Evolutionary conservation across 192 early-diverging fungal species (phyloP).

Genomic region (Dimargaris xerosporica): DNA sequence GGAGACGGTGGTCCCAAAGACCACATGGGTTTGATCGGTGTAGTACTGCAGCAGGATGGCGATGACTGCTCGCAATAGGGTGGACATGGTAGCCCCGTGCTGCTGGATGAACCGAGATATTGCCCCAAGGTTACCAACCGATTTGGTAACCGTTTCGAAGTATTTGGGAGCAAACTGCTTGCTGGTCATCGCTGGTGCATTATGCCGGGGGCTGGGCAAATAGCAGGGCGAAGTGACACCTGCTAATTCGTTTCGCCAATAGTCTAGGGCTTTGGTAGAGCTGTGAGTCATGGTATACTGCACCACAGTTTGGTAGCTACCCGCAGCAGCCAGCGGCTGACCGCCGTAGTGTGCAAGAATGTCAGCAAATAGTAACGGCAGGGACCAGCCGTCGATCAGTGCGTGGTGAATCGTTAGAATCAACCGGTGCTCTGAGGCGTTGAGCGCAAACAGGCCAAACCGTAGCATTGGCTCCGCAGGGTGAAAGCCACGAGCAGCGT

Average conservation of each 20-base stretch:
- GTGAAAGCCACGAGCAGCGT: too few species aligned
- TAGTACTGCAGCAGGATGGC: neutral
- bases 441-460: too few species aligned
- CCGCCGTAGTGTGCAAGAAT: too few species aligned
- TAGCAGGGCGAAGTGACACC: too few species aligned
- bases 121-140: neutral
- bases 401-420: conserved; percentile 5
- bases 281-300: too few species aligned
- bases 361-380: too few species aligned
- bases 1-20: conserved; percentile 4
- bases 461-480: too few species aligned
- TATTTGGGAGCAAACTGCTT: neutral
- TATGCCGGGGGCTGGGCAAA: too few species aligned
- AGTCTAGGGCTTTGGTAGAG: too few species aligned
- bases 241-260: neutral
- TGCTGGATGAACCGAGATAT: neutral
- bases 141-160: neutral
- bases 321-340: too few species aligned
- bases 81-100: neutral
- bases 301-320: too few species aligned
- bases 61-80: neutral
- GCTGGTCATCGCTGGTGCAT: neutral
- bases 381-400: conserved; percentile 8
- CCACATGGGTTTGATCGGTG: neutral
- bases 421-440: too few species aligned